Evolutionary conservation across 2,329 filamentous ascomycete genomes (phyloP).

Genomic region (Immersiporthe knoxdaviesiana): DNA sequence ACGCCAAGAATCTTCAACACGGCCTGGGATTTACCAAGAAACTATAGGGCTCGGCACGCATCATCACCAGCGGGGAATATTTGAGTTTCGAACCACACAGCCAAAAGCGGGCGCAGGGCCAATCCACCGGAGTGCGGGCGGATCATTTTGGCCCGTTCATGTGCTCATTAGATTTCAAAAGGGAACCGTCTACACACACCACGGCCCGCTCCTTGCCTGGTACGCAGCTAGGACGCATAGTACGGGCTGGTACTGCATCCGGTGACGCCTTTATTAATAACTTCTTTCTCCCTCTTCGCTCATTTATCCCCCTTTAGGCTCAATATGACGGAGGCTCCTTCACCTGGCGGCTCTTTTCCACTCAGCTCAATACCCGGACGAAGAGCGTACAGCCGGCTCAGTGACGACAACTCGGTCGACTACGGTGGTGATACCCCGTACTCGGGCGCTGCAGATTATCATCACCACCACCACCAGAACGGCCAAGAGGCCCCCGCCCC

Average conservation of each 20-base stretch:
- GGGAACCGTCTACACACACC: too few species aligned
- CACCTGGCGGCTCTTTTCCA: slow-evolving; percentile 23
- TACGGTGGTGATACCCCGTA: slow-evolving; percentile 22
- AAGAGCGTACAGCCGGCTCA: slow-evolving; percentile 19
- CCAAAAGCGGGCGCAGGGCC: too few species aligned
- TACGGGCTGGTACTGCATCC: background rate
- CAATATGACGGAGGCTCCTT: slow-evolving; percentile 15
- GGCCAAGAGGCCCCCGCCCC: background rate
- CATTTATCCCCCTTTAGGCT: too few species aligned
- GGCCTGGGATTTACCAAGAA: background rate
- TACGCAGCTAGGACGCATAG: background rate
- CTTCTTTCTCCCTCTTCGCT: background rate
- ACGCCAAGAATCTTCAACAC: background rate
- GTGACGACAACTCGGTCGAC: slow-evolving; percentile 1
- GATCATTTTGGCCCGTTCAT: background rate
- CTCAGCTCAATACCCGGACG: slow-evolving; percentile 25
- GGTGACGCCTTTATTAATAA: background rate
- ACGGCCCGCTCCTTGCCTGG: background rate
- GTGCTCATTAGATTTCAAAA: background rate
- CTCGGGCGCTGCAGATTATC: slow-evolving; percentile 7
- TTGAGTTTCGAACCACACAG: background rate
- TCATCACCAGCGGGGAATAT: background rate
- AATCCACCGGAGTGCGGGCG: background rate
- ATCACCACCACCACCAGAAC: background rate
- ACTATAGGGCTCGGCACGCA: background rate